These are phyloP conservation scores for Chlamydomonas sp. DNA, from an alignment of 139 green algal species.

Conservation along the genomic window DNA sequence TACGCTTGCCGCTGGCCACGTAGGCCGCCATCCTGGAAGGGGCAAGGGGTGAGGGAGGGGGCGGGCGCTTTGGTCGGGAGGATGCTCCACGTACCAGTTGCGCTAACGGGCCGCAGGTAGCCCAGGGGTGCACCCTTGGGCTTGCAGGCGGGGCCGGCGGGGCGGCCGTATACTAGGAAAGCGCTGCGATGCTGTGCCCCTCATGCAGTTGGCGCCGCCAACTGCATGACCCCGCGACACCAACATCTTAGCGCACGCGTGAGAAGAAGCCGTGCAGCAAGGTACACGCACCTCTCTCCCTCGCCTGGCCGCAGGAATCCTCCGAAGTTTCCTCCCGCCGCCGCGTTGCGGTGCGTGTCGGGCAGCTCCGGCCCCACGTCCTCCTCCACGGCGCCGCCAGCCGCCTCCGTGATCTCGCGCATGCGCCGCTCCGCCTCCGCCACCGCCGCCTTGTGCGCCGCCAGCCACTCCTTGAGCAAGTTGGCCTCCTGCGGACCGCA, in stretches of 20 bases:
- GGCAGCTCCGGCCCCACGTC: conserved; percentile 75
- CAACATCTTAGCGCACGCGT: not conserved
- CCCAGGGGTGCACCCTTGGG: conserved; percentile 29
- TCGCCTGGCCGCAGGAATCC: conserved; percentile 68
- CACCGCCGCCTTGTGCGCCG: conserved; percentile 32
- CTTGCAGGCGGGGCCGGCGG: conserved; percentile 40
- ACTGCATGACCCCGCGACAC: not conserved
- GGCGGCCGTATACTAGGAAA: conserved; percentile 13
- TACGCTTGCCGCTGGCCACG: conserved; percentile 93
- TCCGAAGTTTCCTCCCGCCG: conserved; percentile 61
- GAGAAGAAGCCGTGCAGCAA: not conserved
- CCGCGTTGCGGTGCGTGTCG: conserved; percentile 3
- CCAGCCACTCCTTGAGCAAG: conserved; percentile 66
- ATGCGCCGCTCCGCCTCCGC: conserved; percentile 46
- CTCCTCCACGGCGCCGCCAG: conserved; percentile 46
- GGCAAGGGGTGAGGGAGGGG: not conserved
- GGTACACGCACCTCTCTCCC: conserved; percentile 45
- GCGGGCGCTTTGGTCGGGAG: not conserved
- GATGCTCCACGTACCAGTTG: too few relatives aligned
- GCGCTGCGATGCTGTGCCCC: not conserved
- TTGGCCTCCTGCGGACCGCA: conserved; percentile 58
- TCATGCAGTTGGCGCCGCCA: not conserved
- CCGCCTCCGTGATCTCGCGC: conserved; percentile 26
- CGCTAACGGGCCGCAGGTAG: not conserved
- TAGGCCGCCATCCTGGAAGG: conserved; percentile 90